These are phyloP conservation scores for Ophiostoma sp. DNA, from an alignment of 2,329 filamentous ascomycete genomes.

Conservation along the genomic window DNA sequence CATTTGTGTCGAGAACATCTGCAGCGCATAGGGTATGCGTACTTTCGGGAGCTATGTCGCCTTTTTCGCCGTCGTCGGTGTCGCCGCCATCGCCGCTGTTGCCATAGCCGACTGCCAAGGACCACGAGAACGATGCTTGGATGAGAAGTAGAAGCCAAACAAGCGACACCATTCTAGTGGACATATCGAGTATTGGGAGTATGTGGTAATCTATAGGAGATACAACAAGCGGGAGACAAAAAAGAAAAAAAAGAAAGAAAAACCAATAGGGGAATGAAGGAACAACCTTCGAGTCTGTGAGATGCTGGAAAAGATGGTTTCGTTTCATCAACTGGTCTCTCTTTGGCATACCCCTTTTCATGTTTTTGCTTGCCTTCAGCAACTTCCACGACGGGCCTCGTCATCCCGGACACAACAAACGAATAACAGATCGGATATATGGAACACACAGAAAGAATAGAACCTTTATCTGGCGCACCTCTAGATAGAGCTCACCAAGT, in stretches of 20 bases:
- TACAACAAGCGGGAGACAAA: not conserved
- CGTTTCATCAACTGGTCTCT: not conserved
- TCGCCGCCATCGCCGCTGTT: not conserved
- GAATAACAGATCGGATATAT: not conserved
- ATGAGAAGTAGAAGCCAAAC: not conserved
- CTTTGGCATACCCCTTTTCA: not conserved
- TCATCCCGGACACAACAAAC: not conserved
- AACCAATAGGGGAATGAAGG: not conserved
- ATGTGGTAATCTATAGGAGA: not conserved
- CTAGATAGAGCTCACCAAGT: not conserved
- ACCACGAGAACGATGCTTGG: not conserved
- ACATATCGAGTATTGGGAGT: not conserved
- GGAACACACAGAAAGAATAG: not conserved
- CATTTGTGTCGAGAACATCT: too few species aligned
- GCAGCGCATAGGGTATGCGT: not conserved
- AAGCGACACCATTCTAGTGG: not conserved
- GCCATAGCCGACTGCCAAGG: not conserved
- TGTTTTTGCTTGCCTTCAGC: not conserved
- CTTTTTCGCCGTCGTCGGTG: not conserved
- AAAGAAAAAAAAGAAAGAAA: not conserved
- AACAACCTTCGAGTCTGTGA: not conserved
- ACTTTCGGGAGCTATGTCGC: not conserved
- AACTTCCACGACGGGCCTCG: not conserved
- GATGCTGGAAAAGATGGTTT: not conserved
- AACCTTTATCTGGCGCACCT: not conserved